A percentile compares a stretch with the other conserved stretches of the same genome.
These are phyloP conservation scores for Achaetomium macrosporum DNA, from an alignment of 2,329 filamentous ascomycete genomes.

Conservation along the genomic window DNA sequence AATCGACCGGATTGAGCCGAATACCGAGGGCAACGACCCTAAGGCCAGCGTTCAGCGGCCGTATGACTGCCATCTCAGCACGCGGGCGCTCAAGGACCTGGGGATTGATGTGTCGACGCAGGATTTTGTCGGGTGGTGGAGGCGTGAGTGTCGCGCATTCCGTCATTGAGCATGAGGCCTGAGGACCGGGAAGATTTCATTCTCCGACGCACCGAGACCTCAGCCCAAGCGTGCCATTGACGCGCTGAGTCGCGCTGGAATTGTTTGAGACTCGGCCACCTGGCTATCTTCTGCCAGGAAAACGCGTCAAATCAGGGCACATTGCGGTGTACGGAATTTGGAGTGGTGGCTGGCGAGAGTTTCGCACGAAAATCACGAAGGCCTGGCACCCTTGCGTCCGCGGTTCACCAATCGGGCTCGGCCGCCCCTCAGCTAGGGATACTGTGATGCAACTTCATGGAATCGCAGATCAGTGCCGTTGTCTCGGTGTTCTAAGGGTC, in stretches of 20 bases:
- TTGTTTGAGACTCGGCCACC: background rate
- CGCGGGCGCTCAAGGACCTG: constrained; percentile 62
- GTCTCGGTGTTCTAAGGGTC: background rate
- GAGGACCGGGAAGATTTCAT: no score
- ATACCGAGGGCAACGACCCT: constrained; percentile 66
- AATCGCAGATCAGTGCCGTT: background rate
- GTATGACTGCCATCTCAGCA: constrained; percentile 85
- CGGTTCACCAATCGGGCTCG: constrained; percentile 1
- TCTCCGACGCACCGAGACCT: no score
- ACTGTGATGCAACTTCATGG: background rate
- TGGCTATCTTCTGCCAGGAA: background rate
- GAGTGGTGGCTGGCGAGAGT: constrained; percentile 5
- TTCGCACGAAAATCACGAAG: background rate
- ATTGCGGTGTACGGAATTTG: constrained; percentile 1
- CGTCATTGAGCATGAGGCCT: constrained; percentile 38
- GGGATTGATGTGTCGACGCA: constrained; percentile 69
- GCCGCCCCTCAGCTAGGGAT: background rate
- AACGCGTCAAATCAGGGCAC: background rate
- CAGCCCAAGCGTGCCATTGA: background rate
- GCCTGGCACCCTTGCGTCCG: constrained; percentile 2
- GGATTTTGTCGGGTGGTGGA: constrained; percentile 80
- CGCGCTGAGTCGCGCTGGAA: background rate
- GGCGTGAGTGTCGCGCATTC: constrained; percentile 55
- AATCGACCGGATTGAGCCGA: constrained; percentile 60
- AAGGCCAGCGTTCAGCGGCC: constrained; percentile 69